These are phyloP conservation scores for Cruciata laevipes DNA, from an alignment of 257 asterid genomes.

Conservation along the genomic window DNA sequence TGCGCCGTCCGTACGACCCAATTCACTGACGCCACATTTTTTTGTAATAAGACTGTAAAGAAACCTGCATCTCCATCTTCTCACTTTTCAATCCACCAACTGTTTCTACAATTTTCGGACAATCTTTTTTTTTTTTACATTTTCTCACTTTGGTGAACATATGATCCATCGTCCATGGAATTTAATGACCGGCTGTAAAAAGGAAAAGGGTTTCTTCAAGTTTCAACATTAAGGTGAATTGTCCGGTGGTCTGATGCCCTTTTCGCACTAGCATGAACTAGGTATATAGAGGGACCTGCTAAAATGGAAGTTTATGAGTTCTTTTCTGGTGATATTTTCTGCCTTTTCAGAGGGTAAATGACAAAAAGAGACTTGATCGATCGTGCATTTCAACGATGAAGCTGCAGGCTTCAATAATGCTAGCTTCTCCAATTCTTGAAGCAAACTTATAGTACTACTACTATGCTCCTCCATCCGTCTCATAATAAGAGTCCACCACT, in stretches of 20 bases:
- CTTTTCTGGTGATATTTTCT: neutral
- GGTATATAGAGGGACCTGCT: neutral
- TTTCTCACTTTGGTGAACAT: neutral
- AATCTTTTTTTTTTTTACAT: too few species aligned
- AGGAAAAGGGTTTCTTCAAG: neutral
- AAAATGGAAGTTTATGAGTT: neutral
- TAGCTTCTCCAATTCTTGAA: neutral
- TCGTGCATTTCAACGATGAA: neutral
- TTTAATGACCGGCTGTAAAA: neutral
- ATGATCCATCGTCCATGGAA: neutral
- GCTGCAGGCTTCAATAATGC: neutral
- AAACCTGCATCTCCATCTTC: neutral
- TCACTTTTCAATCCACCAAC: neutral
- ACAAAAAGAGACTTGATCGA: neutral
- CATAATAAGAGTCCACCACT: too few species aligned
- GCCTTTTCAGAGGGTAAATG: conserved; percentile 4
- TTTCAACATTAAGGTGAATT: neutral
- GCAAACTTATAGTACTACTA: neutral
- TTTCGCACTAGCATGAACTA: neutral
- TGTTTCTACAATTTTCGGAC: conserved; percentile 4
- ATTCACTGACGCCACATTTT: conserved; percentile 4
- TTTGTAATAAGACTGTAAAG: conserved; percentile 1
- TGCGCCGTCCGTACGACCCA: conserved; percentile 10
- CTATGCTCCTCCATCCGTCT: neutral
- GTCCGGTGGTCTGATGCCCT: neutral